A percentile compares a stretch with the other conserved stretches of the same genome.
phyloP scores from a whole-genome alignment of 768 basidiomycete genomes.

The Kwoniella shandongensis region DNA sequence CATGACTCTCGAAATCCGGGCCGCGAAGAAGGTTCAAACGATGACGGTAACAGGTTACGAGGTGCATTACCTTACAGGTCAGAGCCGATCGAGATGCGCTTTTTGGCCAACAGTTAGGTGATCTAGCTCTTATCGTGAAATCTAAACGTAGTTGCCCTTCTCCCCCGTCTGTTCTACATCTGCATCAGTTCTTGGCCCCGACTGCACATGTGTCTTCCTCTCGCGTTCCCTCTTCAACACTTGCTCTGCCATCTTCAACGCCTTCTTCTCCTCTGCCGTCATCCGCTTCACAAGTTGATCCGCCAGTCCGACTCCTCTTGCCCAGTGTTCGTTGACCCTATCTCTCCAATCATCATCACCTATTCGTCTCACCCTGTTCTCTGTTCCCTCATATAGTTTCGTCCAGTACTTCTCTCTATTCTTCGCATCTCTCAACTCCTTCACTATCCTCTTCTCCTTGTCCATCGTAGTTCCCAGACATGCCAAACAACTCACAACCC shows the following conservation, averaged over 20 bases:
- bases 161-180: no score
- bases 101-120: no score
- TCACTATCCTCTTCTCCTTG: constrained; percentile 3
- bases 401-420: constrained; percentile 4
- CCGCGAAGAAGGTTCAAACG: no score
- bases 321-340: constrained; percentile 5
- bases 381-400: neutral
- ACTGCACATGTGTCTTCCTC: no score
- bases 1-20: no score
- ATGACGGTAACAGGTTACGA: no score
- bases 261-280: constrained; percentile 5
- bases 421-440: neutral
- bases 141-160: no score
- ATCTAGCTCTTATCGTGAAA: no score
- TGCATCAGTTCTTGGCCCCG: no score
- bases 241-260: constrained; percentile 1
- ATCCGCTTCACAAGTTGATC: neutral
- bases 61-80: no score
- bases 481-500: neutral
- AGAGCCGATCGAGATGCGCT: no score
- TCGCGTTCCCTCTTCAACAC: neutral
- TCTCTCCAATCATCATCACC: constrained; percentile 8
- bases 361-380: neutral
- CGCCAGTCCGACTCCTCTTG: neutral
- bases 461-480: neutral